Percentiles rank a stretch among this genome's conserved stretches.
These are phyloP conservation scores for Pyrus pyrifolia DNA, from an alignment of 306 rosid species.

Conservation along the genomic window DNA sequence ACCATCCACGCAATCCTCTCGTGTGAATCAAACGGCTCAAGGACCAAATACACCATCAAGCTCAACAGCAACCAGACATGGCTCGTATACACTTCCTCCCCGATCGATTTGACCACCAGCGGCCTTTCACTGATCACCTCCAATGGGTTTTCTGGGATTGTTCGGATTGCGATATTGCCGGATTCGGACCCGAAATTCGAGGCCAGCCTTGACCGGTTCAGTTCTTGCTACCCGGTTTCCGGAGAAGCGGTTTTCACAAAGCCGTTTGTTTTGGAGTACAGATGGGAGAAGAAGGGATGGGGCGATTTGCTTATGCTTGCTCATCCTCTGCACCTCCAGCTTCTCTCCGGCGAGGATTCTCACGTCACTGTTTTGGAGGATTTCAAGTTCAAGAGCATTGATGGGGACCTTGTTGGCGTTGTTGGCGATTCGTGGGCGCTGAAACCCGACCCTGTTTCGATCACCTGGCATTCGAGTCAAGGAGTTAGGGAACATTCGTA, in stretches of 20 bases:
- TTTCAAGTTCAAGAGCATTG: constrained; percentile 67
- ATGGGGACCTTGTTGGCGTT: constrained; percentile 85
- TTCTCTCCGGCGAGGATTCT: constrained; percentile 26
- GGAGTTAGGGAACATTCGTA: constrained; percentile 42
- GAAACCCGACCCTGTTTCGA: constrained; percentile 45
- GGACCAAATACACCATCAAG: constrained; percentile 46
- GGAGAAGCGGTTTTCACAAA: constrained; percentile 49
- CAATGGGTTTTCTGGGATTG: constrained; percentile 48
- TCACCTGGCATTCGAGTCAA: constrained; percentile 69
- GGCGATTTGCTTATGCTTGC: constrained; percentile 70
- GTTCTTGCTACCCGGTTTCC: constrained; percentile 67
- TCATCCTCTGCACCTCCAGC: constrained; percentile 75
- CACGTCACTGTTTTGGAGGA: constrained; percentile 37
- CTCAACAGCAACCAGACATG: constrained; percentile 81
- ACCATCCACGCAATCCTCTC: constrained; percentile 64
- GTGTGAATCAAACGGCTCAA: constrained; percentile 35
- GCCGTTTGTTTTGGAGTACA: constrained; percentile 59
- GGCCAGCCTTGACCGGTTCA: constrained; percentile 45
- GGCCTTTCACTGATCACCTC: constrained; percentile 44
- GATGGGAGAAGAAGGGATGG: constrained; percentile 71
- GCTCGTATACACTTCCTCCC: constrained; percentile 58
- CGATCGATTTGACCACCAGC: constrained; percentile 33
- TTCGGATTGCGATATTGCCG: constrained; percentile 57
- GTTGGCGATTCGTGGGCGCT: constrained; percentile 73
- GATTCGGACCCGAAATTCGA: constrained; percentile 27